Percentiles rank a stretch among this genome's conserved stretches.
These are phyloP conservation scores for Rhodotorula sp. DNA, from an alignment of 1,284 basidiomycete genomes.

Conservation along the genomic window DNA sequence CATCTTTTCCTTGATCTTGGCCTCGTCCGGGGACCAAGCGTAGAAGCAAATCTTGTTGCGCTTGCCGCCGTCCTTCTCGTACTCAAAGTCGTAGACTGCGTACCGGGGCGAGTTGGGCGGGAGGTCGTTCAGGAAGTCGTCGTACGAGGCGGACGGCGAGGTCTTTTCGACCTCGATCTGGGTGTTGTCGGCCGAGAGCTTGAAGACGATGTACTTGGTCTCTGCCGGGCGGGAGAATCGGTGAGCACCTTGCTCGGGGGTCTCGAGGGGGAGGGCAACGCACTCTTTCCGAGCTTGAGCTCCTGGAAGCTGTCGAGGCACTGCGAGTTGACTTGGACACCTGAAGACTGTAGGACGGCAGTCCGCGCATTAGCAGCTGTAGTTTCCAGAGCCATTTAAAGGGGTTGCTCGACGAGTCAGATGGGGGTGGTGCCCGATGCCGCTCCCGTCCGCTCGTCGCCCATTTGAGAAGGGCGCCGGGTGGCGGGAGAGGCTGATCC, in stretches of 20 bases:
- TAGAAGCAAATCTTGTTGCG: constrained; percentile 88
- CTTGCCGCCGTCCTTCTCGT: constrained; percentile 70
- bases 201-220: constrained; percentile 83
- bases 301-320: constrained; percentile 68
- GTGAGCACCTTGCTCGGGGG: neutral
- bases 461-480: too few species aligned
- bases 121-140: constrained; percentile 72
- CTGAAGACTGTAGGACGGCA: constrained; percentile 65
- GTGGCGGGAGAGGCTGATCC: too few species aligned
- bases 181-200: constrained; percentile 60
- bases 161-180: constrained; percentile 75
- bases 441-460: too few species aligned
- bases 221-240: constrained; percentile 43
- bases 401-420: neutral
- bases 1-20: constrained; percentile 93
- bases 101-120: constrained; percentile 77
- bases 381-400: neutral
- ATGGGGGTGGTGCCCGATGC: too few species aligned
- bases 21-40: constrained; percentile 82
- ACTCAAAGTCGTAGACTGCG: constrained; percentile 92
- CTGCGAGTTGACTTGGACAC: constrained; percentile 62
- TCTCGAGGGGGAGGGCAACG: constrained; percentile 5
- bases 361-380: neutral
- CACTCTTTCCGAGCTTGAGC: constrained; percentile 76
- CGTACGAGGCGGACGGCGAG: constrained; percentile 59